Percentiles rank a stretch among this genome's conserved stretches.
These are phyloP conservation scores for Pleurotus pulmonarius DNA, from an alignment of 768 basidiomycete genomes.

Conservation along the genomic window DNA sequence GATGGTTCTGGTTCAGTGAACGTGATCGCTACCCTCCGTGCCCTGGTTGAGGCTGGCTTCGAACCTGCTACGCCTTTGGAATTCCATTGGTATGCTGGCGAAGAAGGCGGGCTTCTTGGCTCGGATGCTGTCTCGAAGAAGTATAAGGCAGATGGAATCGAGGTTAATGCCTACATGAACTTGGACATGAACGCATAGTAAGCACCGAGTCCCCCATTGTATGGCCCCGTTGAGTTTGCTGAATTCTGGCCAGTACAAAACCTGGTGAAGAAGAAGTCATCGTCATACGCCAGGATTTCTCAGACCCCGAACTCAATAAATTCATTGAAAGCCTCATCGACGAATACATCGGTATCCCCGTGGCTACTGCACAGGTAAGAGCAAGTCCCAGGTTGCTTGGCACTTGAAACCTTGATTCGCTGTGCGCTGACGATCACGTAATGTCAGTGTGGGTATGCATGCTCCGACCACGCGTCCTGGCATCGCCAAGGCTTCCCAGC, in stretches of 20 bases:
- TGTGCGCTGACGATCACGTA: background rate
- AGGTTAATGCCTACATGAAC: background rate
- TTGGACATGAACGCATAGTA: slow-evolving; percentile 4
- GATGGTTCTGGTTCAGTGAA: background rate
- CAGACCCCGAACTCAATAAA: background rate
- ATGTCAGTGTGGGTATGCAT: background rate
- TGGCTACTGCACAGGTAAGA: background rate
- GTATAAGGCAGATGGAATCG: background rate
- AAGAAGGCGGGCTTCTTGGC: background rate
- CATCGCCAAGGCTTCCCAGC: background rate
- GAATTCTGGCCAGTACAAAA: background rate
- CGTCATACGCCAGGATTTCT: background rate
- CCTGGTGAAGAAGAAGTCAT: background rate
- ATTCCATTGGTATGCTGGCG: background rate
- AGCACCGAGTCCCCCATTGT: background rate
- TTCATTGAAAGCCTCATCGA: background rate
- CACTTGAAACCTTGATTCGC: background rate
- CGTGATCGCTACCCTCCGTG: background rate
- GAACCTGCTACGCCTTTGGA: background rate
- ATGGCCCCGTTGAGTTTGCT: background rate
- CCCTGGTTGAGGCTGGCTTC: background rate
- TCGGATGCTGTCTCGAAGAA: background rate
- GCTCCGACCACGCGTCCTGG: slow-evolving; percentile 1
- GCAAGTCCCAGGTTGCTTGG: background rate
- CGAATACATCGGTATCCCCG: background rate